Percentiles rank a stretch among this genome's conserved stretches.
Evolutionary conservation across 345 rosid species (phyloP).

Genomic region (Lepidium africanum): DNA sequence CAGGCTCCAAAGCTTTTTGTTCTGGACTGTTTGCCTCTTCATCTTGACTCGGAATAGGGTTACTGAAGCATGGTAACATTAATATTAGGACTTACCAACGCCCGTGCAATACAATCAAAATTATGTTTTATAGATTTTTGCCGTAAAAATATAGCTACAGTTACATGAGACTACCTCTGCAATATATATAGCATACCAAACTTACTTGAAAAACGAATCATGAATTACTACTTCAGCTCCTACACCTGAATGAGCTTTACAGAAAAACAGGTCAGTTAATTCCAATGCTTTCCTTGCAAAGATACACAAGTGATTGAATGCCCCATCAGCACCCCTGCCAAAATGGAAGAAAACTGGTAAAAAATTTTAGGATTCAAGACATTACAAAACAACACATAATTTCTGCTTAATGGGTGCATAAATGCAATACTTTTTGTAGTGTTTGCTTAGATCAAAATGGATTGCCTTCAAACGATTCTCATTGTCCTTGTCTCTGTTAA

Average conservation of each 20-base stretch:
- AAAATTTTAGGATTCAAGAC: background rate
- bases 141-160: background rate
- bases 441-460: constrained; percentile 72
- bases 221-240: constrained; percentile 32
- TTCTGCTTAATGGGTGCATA: background rate
- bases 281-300: constrained; percentile 34
- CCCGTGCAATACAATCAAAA: background rate
- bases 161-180: background rate
- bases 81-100: constrained; percentile 4
- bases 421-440: constrained; percentile 48
- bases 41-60: constrained; percentile 19
- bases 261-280: constrained; percentile 59
- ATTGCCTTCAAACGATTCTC: constrained; percentile 59
- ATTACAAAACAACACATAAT: background rate
- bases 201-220: constrained; percentile 49
- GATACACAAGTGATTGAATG: constrained; percentile 43
- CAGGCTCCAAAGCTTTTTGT: constrained; percentile 16
- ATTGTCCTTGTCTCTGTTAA: constrained; percentile 41
- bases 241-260: constrained; percentile 40
- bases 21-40: constrained; percentile 26
- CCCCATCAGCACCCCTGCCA: constrained; percentile 49
- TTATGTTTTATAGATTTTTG: background rate
- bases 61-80: constrained; percentile 39
- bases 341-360: background rate
- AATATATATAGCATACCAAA: constrained; percentile 6